Evolutionary conservation across 2,329 filamentous ascomycete species (phyloP), one percentile per base, ranked within the genome.

Genomic region (Periconia sp.): DNA sequence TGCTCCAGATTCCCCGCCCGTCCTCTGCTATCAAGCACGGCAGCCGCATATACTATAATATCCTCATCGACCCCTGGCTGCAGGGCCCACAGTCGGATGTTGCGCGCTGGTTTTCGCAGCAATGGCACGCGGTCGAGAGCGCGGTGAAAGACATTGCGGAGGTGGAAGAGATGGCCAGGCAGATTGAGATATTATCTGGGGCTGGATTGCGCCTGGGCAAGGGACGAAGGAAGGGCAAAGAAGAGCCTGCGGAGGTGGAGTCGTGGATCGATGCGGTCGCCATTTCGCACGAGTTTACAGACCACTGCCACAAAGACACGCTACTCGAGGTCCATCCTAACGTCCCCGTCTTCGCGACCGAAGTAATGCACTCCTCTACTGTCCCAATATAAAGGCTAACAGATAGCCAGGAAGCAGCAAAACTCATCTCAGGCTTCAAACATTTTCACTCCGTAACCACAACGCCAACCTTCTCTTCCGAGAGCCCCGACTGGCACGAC

Each of bases 1-100:
- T 89, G 2, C 73, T 88, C n/a, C 84, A 86, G 55, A 75, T 89
- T 9, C 85, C 85, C 1, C 79, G 81, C 43, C 84, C 83, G 6
- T 62, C 72, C 0, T 70, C 72, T 30, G 72, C 73, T 2, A 63
- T 74, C 19, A 74, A 70, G 45, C 75, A 77, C 41, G 72, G 71
- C n/a, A 66, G 64, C 47, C 78, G 80, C 17, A 73, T 76, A 17
- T 85, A 82, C 60, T 88, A 82, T 76, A 88, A 88, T 63, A 77
- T 89, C 47, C 71, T 89, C 18, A 78, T 89, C 42, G 85, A 88
- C 63, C 85, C 85, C 0, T 89, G 86, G 86, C 76, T 89, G 2
- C 72, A 77, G 15, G 85, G 85, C 2, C 78, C 81, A 0, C 85
- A 89, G 69, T 82, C 77, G 53, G 86, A 89, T 65, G 81, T 87